phyloP scores from a whole-genome alignment of 2,329 filamentous ascomycete species.

The Knufia petricola region DNA sequence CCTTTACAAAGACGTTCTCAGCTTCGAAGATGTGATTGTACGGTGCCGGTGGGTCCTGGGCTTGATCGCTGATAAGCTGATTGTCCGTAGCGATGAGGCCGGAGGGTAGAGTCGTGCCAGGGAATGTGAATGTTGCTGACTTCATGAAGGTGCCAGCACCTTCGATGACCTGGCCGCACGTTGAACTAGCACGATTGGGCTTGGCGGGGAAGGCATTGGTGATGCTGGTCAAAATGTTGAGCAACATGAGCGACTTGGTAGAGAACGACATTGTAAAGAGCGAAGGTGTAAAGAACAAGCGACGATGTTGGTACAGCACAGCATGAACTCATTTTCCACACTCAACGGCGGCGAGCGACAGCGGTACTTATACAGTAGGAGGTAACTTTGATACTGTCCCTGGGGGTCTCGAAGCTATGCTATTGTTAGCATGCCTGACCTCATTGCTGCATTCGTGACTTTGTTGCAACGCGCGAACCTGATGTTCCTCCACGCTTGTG shows the following conservation, averaged over 20 bases:
- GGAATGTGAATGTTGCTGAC: conserved; percentile 16
- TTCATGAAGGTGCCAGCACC: conserved; percentile 16
- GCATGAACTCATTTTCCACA: neutral
- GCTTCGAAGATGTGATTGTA: conserved; percentile 16
- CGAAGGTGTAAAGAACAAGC: neutral
- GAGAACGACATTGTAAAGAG: conserved; percentile 10
- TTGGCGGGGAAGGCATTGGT: neutral
- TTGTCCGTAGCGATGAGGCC: conserved; percentile 15
- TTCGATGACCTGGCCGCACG: neutral
- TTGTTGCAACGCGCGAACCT: neutral
- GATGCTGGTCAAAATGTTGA: conserved; percentile 2
- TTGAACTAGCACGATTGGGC: neutral
- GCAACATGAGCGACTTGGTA: conserved; percentile 8
- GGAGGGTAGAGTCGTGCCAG: conserved; percentile 11
- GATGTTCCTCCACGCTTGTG: neutral
- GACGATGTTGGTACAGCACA: neutral
- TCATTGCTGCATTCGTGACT: neutral
- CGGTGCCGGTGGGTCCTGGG: conserved; percentile 9
- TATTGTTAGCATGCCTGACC: neutral
- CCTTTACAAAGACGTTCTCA: conserved; percentile 14
- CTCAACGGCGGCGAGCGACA: neutral
- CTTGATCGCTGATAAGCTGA: conserved; percentile 7
- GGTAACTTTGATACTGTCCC: neutral
- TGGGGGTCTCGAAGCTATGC: neutral
- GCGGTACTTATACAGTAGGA: neutral